Base-by-base conservation (phyloP, 306 rosid species). In the Cicer judaicum region DNA sequence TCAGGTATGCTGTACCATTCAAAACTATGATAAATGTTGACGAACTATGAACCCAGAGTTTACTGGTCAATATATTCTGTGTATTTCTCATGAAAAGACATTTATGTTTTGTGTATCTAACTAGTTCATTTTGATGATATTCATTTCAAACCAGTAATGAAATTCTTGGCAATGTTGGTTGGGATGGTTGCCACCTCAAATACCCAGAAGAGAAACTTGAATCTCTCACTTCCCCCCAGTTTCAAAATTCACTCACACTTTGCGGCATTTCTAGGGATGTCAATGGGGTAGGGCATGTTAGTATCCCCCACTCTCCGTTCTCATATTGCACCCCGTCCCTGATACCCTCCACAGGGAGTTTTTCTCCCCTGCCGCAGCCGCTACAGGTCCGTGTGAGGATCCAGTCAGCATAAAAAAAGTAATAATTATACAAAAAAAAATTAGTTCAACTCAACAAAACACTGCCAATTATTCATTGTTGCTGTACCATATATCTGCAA, bases 1-100 rank as follows among this genome's bases (percentile, higher is more conserved):
- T 82, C 89, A 89, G 97, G 97, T 87, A 81, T 53, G 0, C 12
- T 6, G 61, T 57, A 15, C 75, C 53, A n/a, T 44, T 41, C 6
- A 42, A 41, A 64, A 16, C 34, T 63, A 38, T 6, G 7, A 47
- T 47, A 11, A 47, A 5, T 47, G 52, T 47, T 47, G 12, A 11
- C 3, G 52, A 47, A 47, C 15, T 3, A 47, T 47, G 52, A 47
- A 47, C 52, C 52, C 12, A 47, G 14, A 47, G 52, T 47, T 47
- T 47, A 12, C 52, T 47, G 52, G 52, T 47, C 12, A 47, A 47
- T 47, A 47, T 47, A 47, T 47, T 11, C 12, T 47, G 13, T 47
- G 6, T 12, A 47, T 47, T 13, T 47, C 14, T 12, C 52, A 47
- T 10, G 52, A 47, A 47, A 47, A 47, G 52, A 12, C 52, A 12